phyloP scores from a whole-genome alignment of 1,139 yeast species.

The Blastobotrys malaysiensis region DNA sequence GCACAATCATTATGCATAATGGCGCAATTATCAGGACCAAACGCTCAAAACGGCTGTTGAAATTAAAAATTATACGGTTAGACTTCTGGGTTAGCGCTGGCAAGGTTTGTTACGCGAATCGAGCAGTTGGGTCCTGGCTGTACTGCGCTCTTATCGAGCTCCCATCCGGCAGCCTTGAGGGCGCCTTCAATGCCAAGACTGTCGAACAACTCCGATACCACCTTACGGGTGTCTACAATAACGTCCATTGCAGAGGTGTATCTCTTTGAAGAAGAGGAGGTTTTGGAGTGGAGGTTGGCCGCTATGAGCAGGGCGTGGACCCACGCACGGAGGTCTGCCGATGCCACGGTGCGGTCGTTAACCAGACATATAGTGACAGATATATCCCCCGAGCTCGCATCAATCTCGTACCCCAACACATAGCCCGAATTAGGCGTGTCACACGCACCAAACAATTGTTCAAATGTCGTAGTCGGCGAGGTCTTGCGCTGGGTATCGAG shows the following conservation, averaged over 20 bases:
- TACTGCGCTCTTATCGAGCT: constrained; percentile 21
- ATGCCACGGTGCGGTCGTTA: constrained; percentile 9
- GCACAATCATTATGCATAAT: too few relatives aligned
- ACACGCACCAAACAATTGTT: constrained; percentile 17
- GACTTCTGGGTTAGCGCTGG: neutral
- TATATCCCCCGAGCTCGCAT: constrained; percentile 11
- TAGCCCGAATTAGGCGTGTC: constrained; percentile 20
- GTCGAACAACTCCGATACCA: constrained; percentile 23
- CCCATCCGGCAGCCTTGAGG: constrained; percentile 26
- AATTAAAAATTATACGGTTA: too few relatives aligned
- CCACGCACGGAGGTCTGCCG: constrained; percentile 29
- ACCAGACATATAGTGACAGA: constrained; percentile 23
- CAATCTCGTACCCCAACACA: constrained; percentile 18
- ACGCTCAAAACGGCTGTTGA: too few relatives aligned
- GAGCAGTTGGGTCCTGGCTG: constrained; percentile 22
- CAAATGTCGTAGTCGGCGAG: constrained; percentile 12
- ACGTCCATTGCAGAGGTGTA: constrained; percentile 17
- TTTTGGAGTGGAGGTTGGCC: constrained; percentile 9
- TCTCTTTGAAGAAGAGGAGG: constrained; percentile 1
- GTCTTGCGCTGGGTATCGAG: constrained; percentile 7
- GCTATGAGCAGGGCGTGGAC: constrained; percentile 31
- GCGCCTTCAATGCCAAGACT: constrained; percentile 22
- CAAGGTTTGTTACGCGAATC: neutral
- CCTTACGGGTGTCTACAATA: constrained; percentile 21
- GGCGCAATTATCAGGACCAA: too few relatives aligned